Evolutionary conservation across 75 land plant genomes (phyloP).

Genomic region (Azolla pinnata): DNA sequence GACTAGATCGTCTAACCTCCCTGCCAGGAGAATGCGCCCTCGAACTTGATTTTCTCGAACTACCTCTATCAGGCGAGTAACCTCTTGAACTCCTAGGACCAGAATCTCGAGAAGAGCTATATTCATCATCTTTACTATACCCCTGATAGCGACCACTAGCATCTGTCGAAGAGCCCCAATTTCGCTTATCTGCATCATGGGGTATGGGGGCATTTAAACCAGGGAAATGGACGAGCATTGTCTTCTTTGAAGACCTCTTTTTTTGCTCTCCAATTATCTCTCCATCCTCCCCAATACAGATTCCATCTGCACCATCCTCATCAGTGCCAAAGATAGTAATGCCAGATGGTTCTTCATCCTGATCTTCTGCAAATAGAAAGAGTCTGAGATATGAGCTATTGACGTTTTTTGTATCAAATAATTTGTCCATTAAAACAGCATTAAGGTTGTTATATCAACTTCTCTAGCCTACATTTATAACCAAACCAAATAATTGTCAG

Average conservation of each 20-base stretch:
- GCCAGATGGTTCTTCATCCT: constrained; percentile 67
- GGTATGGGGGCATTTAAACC: constrained; percentile 95
- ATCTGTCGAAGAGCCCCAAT: constrained; percentile 35
- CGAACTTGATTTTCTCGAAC: neutral
- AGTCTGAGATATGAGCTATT: too few species aligned
- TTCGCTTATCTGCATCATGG: constrained; percentile 51
- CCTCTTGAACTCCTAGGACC: neutral
- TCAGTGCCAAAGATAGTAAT: constrained; percentile 48
- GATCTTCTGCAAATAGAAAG: constrained; percentile 32
- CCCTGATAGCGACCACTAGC: constrained; percentile 3
- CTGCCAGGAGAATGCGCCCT: constrained; percentile 5
- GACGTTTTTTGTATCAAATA: too few species aligned
- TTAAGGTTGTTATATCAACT: too few species aligned
- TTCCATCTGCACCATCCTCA: constrained; percentile 24
- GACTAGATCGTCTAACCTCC: constrained; percentile 1
- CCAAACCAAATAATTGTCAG: too few species aligned
- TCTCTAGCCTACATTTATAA: too few species aligned
- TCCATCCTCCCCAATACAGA: constrained; percentile 48
- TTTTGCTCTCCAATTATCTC: constrained; percentile 42
- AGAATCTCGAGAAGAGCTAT: neutral
- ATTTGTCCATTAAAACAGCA: too few species aligned
- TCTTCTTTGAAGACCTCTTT: constrained; percentile 22
- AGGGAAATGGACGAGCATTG: constrained; percentile 68
- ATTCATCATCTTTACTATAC: neutral
- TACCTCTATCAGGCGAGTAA: constrained; percentile 4